phyloP scores from a whole-genome alignment of 2,329 filamentous ascomycete genomes.

The Shiraia sp. region DNA sequence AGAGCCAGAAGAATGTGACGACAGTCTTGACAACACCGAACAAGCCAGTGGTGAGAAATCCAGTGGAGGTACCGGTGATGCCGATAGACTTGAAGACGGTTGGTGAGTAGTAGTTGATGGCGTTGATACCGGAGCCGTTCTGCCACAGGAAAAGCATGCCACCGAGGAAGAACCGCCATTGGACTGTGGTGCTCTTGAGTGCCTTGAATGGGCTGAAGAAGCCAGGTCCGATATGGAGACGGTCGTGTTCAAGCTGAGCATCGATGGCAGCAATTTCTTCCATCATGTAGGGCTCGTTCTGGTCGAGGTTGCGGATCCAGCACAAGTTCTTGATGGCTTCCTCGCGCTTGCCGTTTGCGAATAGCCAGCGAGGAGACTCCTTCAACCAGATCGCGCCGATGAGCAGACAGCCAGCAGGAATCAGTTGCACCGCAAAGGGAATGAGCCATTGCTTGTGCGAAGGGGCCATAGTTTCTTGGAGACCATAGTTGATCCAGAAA shows the following conservation, averaged over 20 bases:
- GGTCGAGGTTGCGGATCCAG: conserved; percentile 66
- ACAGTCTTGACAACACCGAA: conserved; percentile 77
- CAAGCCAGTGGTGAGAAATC: conserved; percentile 71
- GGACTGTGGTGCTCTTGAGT: conserved; percentile 55
- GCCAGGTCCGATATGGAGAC: conserved; percentile 65
- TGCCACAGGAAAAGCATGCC: conserved; percentile 78
- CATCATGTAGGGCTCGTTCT: conserved; percentile 67
- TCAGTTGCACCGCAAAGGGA: conserved; percentile 66
- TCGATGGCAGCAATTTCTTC: conserved; percentile 76
- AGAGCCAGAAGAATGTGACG: conserved; percentile 69
- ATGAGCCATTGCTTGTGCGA: conserved; percentile 53
- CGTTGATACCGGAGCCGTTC: conserved; percentile 76
- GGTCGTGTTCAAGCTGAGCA: conserved; percentile 67
- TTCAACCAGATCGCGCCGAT: conserved; percentile 49
- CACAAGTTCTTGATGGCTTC: conserved; percentile 52
- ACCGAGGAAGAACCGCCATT: conserved; percentile 74
- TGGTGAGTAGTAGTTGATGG: conserved; percentile 74
- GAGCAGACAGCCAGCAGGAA: conserved; percentile 64
- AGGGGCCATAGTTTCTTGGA: conserved; percentile 48
- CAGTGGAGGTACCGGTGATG: conserved; percentile 61
- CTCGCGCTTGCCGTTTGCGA: conserved; percentile 47
- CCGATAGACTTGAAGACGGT: conserved; percentile 71
- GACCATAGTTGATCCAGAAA: conserved; percentile 50
- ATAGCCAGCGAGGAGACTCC: conserved; percentile 52
- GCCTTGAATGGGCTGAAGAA: conserved; percentile 64